phyloP scores from a whole-genome alignment of 202 grass and related monocot species.

The Bolboschoenoplectus hybrid region DNA sequence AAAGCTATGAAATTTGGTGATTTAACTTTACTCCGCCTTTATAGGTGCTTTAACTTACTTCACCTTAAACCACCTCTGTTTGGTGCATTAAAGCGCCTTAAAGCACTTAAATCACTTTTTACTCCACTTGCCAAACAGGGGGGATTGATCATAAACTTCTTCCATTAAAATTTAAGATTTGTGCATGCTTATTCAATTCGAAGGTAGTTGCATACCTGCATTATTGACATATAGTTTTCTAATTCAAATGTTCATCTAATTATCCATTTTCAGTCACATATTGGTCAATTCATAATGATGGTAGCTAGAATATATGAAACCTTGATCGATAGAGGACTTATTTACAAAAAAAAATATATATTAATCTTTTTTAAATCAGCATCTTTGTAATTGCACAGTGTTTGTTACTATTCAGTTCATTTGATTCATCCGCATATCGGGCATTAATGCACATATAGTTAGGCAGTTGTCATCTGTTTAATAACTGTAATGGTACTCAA shows the following conservation, averaged over 20 bases:
- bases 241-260: conserved; percentile 18
- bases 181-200: background rate
- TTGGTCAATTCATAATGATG: background rate
- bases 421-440: background rate
- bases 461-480: background rate
- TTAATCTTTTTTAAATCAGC: background rate
- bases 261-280: background rate
- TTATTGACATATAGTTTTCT: background rate
- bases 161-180: background rate
- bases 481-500: background rate
- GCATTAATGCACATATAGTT: conserved; percentile 4
- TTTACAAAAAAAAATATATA: background rate
- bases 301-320: conserved; percentile 6
- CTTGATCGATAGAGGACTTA: background rate
- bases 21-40: too few species aligned
- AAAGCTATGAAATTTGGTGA: too few species aligned
- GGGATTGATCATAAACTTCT: background rate
- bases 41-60: too few species aligned
- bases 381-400: background rate
- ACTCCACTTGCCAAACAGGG: too few species aligned
- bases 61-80: too few species aligned
- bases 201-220: background rate
- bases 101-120: too few species aligned
- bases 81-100: too few species aligned
- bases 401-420: conserved; percentile 6